Evolutionary conservation across 2,329 filamentous ascomycete species (phyloP), one percentile per base, ranked within the genome.

Genomic region (Akanthomyces muscarius): DNA sequence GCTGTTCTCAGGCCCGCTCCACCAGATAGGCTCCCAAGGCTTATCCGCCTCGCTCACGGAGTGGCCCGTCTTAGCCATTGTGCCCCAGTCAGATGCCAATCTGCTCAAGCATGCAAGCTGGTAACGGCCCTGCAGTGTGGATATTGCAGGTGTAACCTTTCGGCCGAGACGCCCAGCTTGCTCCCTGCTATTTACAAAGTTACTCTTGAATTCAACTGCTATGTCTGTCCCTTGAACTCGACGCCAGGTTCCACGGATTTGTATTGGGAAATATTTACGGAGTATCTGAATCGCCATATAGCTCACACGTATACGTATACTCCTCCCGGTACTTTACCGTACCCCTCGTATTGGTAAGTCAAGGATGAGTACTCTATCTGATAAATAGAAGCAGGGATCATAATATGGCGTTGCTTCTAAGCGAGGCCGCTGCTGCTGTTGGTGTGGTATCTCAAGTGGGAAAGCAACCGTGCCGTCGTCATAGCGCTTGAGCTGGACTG

Each of bases 61-160:
- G 45, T 50, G 33, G 48, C 38, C 23, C 38, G 13, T 52, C 48
- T 60, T 25, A 42, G 47, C 36, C 36, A 51, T 60, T 33, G 10
- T 52, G 41, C 47, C 45, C 57, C 14, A 21, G 48, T 61, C 58
- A 61, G 38, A 36, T 53, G 48, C 41, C 41, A 53, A 53, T 61
- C 47, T 61, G 41, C 18, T 23, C 23, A 36, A 25, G 28, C 8
- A 44, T 52, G 25, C 23, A 45, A 36, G 38, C 57, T 55, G 23
- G 8, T 7, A 45, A 45, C 41, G 38, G 25, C 23, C 45, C 36
- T 61, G 36, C 36, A 60, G 10, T 51, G 53, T 56, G 53, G 55
- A 14, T 57, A 57, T 45, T 33, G 25, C 54, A 57, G 33, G 41
- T 56, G 54, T 48, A 48, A 30, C 23, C 36, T 44, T 23, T 60